Conservation (phyloP, 441 rosid species). For the Croton laevigatus region DNA sequence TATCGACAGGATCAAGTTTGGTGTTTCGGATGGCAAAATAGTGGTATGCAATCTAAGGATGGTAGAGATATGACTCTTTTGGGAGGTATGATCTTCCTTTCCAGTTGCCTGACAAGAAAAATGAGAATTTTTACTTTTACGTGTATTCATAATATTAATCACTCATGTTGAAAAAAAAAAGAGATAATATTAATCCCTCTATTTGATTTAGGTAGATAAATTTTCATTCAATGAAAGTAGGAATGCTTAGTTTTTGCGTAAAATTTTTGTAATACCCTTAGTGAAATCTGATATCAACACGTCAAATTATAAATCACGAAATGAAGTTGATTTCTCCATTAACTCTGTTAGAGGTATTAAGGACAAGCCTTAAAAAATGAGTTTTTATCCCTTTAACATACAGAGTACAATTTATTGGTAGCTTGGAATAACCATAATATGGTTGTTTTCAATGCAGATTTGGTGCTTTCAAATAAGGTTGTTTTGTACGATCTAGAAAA, state of each 20-base stretch:
- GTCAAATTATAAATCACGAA: no score
- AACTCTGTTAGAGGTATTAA: no score
- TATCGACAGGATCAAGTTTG: slow-evolving; percentile 57
- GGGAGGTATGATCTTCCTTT: slow-evolving; percentile 60
- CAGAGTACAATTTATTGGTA: not conserved
- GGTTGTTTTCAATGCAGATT: slow-evolving; percentile 43
- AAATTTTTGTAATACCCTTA: no score
- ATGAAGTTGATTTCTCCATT: no score
- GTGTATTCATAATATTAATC: not conserved
- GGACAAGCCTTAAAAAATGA: no score
- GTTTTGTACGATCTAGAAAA: slow-evolving; percentile 73
- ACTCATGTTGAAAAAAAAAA: no score
- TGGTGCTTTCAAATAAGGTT: slow-evolving; percentile 74
- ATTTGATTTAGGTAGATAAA: no score
- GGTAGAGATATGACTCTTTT: slow-evolving; percentile 66
- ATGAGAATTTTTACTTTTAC: not conserved
- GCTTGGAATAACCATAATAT: not conserved
- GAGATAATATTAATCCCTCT: no score
- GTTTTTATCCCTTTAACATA: no score
- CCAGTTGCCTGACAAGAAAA: not conserved
- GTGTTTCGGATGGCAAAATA: slow-evolving; percentile 92
- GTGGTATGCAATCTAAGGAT: slow-evolving; percentile 61
- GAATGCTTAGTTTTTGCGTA: no score
- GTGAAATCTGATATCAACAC: no score
- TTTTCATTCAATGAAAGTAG: no score